phyloP scores from a whole-genome alignment of 768 basidiomycete genomes.

The Suillus ampliporus region DNA sequence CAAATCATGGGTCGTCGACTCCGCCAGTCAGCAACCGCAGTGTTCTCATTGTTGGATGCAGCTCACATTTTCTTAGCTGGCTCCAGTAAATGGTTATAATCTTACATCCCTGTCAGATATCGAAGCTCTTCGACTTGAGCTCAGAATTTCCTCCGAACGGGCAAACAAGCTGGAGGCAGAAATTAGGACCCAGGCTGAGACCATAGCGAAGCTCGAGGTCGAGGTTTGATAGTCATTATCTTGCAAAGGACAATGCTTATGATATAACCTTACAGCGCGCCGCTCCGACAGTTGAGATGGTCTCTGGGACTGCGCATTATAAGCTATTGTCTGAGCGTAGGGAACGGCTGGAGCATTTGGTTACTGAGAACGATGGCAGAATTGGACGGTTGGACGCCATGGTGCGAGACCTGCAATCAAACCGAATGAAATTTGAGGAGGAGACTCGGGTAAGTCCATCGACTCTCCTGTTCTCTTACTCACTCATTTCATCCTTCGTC shows the following conservation, averaged over 20 bases:
- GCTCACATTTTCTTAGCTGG: slow-evolving; percentile 51
- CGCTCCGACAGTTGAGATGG: slow-evolving; percentile 47
- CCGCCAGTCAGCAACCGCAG: slow-evolving; percentile 72
- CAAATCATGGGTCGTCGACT: slow-evolving; percentile 59
- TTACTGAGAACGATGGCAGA: slow-evolving; percentile 46
- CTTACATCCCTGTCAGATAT: slow-evolving; percentile 47
- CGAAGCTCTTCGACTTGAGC: slow-evolving; percentile 39
- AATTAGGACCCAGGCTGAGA: slow-evolving; percentile 48
- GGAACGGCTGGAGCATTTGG: slow-evolving; percentile 49
- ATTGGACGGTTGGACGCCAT: slow-evolving; percentile 50
- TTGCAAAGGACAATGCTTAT: slow-evolving; percentile 40
- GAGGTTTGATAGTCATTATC: slow-evolving; percentile 43
- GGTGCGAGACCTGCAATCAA: slow-evolving; percentile 42
- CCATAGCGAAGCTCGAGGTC: slow-evolving; percentile 49
- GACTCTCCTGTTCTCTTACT: slow-evolving; percentile 13
- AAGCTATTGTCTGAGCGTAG: slow-evolving; percentile 61
- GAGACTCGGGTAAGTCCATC: slow-evolving; percentile 47
- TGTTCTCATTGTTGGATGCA: slow-evolving; percentile 19
- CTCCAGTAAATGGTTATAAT: slow-evolving; percentile 45
- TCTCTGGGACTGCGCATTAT: slow-evolving; percentile 58
- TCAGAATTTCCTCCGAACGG: slow-evolving; percentile 43
- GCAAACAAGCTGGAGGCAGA: slow-evolving; percentile 56
- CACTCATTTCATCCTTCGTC: slow-evolving; percentile 18
- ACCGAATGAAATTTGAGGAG: slow-evolving; percentile 55
- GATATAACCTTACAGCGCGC: neutral